Evolutionary conservation across 176 grass and related monocot species (phyloP), one percentile per base, ranked within the genome.

Genomic region (Pharus latifolius): DNA sequence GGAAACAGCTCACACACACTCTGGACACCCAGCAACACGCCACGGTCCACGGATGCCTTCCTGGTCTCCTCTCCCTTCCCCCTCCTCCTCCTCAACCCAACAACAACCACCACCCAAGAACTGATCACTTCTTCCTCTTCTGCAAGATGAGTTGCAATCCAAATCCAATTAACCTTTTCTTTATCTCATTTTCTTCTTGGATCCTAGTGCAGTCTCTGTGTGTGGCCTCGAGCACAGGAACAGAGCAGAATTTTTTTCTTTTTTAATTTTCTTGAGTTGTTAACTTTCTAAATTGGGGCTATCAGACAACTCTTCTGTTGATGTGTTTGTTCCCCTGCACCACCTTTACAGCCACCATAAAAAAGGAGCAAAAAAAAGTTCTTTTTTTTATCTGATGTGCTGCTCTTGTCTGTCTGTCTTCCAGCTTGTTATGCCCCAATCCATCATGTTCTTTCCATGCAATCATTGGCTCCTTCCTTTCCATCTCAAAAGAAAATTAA

Each of bases 401-500:
- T 64, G 59, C 46, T 59, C 65, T 60, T 82, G 78, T 44, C 65
- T 31, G 55, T 42, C 72, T 87, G 78, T 72, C 78, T 61, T 82
- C 74, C 78, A 78, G 46, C 61, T 77, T 48, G 67, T 17, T 65
- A 50, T 48, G 67, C 26, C 72, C 67, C 30, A 59, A 53, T 76
- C 30, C 67, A 53, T 76, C 57, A 65, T 72, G 16, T 38, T 87
- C 45, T 19, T 59, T 28, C 34, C 65, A 34, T 22, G 70, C 70
- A 80, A 80, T 85, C 70, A 85, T 85, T 85, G 70, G 37, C 38
- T 65, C 28, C 51, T 62, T 24, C 38, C 65, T 73, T 33, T 33
- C 74, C 47, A 52, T 70, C 49, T 14, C 55, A n/a, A n/a, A n/a
- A n/a, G n/a, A n/a, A n/a, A n/a, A n/a, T n/a, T n/a, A n/a, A n/a